Evolutionary conservation across 495 filamentous ascomycete species (phyloP), one percentile per base, ranked within the genome.

Genomic region (Podospora conica): DNA sequence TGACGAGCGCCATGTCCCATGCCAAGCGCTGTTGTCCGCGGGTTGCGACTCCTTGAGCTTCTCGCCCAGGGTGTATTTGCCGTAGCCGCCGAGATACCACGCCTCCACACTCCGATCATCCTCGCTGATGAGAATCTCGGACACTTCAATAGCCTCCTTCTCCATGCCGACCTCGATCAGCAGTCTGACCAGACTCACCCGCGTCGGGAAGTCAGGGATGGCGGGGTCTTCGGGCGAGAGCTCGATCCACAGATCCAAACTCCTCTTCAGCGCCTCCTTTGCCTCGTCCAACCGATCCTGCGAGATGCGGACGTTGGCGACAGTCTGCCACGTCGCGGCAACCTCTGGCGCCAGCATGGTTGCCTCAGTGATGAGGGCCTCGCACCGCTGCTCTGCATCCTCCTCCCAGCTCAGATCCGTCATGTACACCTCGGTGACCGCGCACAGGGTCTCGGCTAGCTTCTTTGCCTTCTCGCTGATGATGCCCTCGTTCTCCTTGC

Each of bases 51-150:
- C 62, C 76, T 83, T 77, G 73, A 84, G 71, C 79, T 88, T 92
- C 75, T 90, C 86, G 0, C 90, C 92, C 64, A 90, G 78, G 63
- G 95, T 81, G 72, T 91, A 90, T 65, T 92, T 82, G 64, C 90
- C 90, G 90, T 94, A 99, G 10, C 96, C 96, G 31, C 96, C 94
- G 3, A 98, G 81, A 79, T 99, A 99, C 93, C 92, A 96, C 2
- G 90, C 90, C 76, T 99, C 96, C 11, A 97, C 91, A 76, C 93
- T 92, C 68, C 87, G 83, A 74, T 99, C 96, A 68, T 98, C 93
- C 75, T 98, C 96, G 6, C 81, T 76, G 20, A 96, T 86, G 59
- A 99, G 74, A 59, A 91, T 80, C 69, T 96, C 92, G 55, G 97
- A 80, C 9, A 97, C 92, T 59, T 90, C 87, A 23, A 96, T 81